Evolutionary conservation across 2,329 filamentous ascomycete genomes (phyloP).

Genomic region (Colletotrichum incanum): DNA sequence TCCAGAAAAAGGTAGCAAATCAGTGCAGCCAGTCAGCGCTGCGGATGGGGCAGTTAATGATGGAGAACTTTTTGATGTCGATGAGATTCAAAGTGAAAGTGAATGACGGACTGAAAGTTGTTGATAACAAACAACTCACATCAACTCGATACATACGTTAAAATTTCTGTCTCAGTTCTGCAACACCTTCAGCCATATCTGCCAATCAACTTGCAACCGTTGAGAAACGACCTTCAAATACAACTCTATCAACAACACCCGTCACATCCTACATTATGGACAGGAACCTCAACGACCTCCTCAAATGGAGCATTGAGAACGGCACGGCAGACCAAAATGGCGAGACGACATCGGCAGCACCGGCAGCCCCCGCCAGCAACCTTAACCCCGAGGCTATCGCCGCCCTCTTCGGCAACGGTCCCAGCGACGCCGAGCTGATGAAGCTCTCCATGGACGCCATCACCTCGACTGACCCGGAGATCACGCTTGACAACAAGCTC

Average conservation of each 20-base stretch:
- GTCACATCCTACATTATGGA: conserved; percentile 52
- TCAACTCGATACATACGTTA: conserved; percentile 9
- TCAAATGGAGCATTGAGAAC: conserved; percentile 81
- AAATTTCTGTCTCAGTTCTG: not conserved
- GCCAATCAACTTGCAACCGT: not conserved
- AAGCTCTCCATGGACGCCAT: conserved; percentile 85
- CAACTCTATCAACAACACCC: not conserved
- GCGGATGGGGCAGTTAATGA: conserved; percentile 7
- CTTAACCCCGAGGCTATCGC: conserved; percentile 81
- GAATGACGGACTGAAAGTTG: conserved; percentile 31
- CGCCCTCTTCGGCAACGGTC: conserved; percentile 85
- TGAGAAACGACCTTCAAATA: not conserved
- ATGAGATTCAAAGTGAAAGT: conserved; percentile 39
- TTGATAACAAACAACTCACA: conserved; percentile 35
- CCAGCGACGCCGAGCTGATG: conserved; percentile 95
- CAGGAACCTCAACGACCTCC: conserved; percentile 79
- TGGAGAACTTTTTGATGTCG: conserved; percentile 42
- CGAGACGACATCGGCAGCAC: conserved; percentile 49
- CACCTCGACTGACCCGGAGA: conserved; percentile 71
- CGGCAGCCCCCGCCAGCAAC: conserved; percentile 53
- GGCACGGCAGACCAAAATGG: conserved; percentile 48
- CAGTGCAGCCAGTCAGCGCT: conserved; percentile 38
- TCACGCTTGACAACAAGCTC: conserved; percentile 82
- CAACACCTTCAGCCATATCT: not conserved
- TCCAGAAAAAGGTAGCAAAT: conserved; percentile 54